These are phyloP conservation scores for Coffea eugenioides DNA, from an alignment of 257 asterid genomes.

Conservation along the genomic window DNA sequence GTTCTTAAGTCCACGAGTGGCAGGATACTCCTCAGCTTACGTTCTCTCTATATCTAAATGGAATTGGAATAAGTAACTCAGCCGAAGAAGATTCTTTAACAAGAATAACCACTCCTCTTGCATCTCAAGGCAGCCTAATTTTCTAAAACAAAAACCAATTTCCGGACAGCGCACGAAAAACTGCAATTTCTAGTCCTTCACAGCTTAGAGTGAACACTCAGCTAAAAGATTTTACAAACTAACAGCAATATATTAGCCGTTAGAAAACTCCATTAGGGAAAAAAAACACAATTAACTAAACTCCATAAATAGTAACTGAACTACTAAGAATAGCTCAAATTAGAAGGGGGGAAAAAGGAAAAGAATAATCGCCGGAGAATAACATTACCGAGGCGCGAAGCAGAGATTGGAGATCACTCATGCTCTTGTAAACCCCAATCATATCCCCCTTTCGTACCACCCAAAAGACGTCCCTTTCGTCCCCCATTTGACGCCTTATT, in stretches of 20 bases:
- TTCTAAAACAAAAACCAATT: neutral
- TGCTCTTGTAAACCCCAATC: conserved; percentile 81
- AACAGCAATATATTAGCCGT: too few relatives aligned
- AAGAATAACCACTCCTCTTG: neutral
- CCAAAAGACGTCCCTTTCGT: conserved; percentile 82
- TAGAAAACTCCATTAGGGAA: too few relatives aligned
- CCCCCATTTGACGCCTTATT: conserved; percentile 51
- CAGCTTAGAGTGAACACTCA: too few relatives aligned
- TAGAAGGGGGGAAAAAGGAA: neutral
- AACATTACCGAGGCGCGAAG: conserved; percentile 64
- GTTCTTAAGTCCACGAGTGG: conserved; percentile 78
- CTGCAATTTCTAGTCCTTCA: neutral
- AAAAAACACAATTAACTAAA: neutral
- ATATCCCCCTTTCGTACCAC: conserved; percentile 75
- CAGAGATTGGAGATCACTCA: conserved; percentile 76
- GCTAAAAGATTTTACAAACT: neutral
- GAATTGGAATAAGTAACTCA: too few relatives aligned
- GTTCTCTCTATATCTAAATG: neutral
- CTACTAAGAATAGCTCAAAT: too few relatives aligned
- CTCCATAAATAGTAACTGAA: neutral
- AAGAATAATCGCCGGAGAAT: neutral
- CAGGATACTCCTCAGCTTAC: conserved; percentile 69
- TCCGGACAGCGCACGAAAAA: neutral
- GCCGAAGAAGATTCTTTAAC: neutral
- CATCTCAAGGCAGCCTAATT: neutral